Evolutionary conservation across 352 stramenopile genomes (phyloP).

Genomic region (Phytopythium mirpurense): DNA sequence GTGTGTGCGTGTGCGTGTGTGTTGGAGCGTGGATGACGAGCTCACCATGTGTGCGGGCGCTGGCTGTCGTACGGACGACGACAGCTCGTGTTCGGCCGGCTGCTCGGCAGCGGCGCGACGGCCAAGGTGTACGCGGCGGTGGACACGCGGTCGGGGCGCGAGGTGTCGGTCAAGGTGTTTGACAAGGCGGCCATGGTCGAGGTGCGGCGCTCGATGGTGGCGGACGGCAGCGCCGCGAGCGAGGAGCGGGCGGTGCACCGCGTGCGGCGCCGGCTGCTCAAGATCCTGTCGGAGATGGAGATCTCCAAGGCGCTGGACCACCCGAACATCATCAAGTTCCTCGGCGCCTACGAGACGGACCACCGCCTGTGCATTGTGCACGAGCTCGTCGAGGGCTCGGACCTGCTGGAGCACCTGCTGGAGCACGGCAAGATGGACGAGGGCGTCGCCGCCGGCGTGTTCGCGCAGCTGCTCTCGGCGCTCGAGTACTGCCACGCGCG

Average conservation of each 20-base stretch:
- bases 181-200: slow-evolving; percentile 82
- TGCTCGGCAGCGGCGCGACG: slow-evolving; percentile 68
- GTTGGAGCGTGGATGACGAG: no score
- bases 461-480: slow-evolving; percentile 87
- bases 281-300: slow-evolving; percentile 82
- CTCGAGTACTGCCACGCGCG: slow-evolving; percentile 90
- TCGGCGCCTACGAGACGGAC: slow-evolving; percentile 71
- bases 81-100: slow-evolving; percentile 50
- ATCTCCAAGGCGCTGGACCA: slow-evolving; percentile 67
- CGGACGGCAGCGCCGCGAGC: slow-evolving; percentile 42
- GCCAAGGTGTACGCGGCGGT: slow-evolving; percentile 70
- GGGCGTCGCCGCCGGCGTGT: slow-evolving; percentile 41
- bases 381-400: slow-evolving; percentile 66
- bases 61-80: slow-evolving; percentile 7
- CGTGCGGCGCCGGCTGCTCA: slow-evolving; percentile 62
- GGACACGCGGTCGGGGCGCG: slow-evolving; percentile 33
- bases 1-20: no score
- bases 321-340: slow-evolving; percentile 75
- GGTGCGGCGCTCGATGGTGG: slow-evolving; percentile 68
- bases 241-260: slow-evolving; percentile 69
- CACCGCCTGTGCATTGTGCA: slow-evolving; percentile 78
- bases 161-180: slow-evolving; percentile 79
- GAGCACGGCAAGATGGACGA: slow-evolving; percentile 70
- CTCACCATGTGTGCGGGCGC: no score
- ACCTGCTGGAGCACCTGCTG: slow-evolving; percentile 72